These are phyloP conservation scores for Ascochyta koolunga DNA, from an alignment of 2,329 filamentous ascomycete species.

Conservation along the genomic window DNA sequence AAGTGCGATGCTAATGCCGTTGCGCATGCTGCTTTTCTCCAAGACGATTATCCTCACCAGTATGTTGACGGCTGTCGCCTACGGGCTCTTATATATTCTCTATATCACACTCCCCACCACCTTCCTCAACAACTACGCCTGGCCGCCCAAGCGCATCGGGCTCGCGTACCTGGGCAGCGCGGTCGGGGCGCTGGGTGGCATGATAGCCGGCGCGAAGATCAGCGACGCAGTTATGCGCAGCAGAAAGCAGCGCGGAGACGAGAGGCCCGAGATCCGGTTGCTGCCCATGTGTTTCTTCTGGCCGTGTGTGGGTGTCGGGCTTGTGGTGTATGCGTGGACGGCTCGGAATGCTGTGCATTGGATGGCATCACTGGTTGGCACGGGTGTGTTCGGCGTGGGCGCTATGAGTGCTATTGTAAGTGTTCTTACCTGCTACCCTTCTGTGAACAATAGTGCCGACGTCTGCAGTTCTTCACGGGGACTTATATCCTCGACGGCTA, in stretches of 20 bases:
- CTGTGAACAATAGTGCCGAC: not conserved
- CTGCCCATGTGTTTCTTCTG: not conserved
- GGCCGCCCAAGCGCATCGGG: conserved; percentile 21
- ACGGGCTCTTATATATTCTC: conserved; percentile 45
- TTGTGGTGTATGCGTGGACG: not conserved
- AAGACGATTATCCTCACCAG: conserved; percentile 58
- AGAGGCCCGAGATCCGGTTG: not conserved
- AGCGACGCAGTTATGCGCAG: not conserved
- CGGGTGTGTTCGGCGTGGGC: not conserved
- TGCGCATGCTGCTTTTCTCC: conserved; percentile 43
- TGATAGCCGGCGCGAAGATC: conserved; percentile 32
- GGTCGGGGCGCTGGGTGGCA: conserved; percentile 41
- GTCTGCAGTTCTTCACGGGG: not conserved
- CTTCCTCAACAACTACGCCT: conserved; percentile 29
- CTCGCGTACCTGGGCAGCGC: conserved; percentile 34
- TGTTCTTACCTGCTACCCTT: not conserved
- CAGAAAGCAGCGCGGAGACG: not conserved
- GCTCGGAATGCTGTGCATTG: not conserved
- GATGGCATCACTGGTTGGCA: too few relatives aligned
- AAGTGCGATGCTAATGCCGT: not conserved
- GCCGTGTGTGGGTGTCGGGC: not conserved
- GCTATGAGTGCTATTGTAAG: not conserved
- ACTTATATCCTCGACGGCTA: not conserved
- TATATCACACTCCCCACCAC: conserved; percentile 34
- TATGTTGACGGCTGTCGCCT: conserved; percentile 52